These are phyloP conservation scores for Geotrichum candidum DNA, from an alignment of 1,139 yeast species.

Conservation along the genomic window DNA sequence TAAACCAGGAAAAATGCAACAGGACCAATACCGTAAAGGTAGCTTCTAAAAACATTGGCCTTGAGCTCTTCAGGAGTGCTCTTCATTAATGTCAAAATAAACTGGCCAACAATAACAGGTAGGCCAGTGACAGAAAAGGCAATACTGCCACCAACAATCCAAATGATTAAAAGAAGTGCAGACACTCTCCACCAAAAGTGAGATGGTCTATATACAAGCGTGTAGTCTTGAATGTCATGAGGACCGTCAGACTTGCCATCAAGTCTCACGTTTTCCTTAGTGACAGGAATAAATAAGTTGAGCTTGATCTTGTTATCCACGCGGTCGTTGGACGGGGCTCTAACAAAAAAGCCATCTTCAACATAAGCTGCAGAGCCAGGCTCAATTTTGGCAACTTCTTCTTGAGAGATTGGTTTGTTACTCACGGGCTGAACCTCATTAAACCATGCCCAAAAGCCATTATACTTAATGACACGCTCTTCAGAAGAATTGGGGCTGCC, in stretches of 20 bases:
- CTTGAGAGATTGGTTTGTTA: conserved; percentile 48
- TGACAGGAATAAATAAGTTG: conserved; percentile 74
- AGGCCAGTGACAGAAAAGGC: conserved; percentile 28
- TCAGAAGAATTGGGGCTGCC: conserved; percentile 67
- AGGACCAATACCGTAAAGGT: background rate
- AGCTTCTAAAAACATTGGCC: conserved; percentile 5
- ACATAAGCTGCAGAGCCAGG: conserved; percentile 24
- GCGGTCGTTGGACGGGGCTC: conserved; percentile 83
- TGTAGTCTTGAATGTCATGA: conserved; percentile 50
- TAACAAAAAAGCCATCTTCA: conserved; percentile 71
- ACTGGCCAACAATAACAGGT: conserved; percentile 34
- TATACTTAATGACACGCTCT: conserved; percentile 63
- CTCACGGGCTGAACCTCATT: conserved; percentile 51
- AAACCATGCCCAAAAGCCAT: conserved; percentile 44
- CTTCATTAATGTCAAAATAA: conserved; percentile 2
- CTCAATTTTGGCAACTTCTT: conserved; percentile 38
- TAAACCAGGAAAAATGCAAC: background rate
- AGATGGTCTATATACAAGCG: conserved; percentile 85
- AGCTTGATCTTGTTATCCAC: conserved; percentile 54
- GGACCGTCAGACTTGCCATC: conserved; percentile 40
- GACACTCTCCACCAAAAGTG: conserved; percentile 56
- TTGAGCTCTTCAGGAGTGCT: background rate
- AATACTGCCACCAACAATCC: conserved; percentile 62
- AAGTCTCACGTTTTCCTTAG: conserved; percentile 65
- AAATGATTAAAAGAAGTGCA: conserved; percentile 51